Evolutionary conservation across 192 early-diverging fungal genomes (phyloP).

Genomic region (Obelidium mucronatum): DNA sequence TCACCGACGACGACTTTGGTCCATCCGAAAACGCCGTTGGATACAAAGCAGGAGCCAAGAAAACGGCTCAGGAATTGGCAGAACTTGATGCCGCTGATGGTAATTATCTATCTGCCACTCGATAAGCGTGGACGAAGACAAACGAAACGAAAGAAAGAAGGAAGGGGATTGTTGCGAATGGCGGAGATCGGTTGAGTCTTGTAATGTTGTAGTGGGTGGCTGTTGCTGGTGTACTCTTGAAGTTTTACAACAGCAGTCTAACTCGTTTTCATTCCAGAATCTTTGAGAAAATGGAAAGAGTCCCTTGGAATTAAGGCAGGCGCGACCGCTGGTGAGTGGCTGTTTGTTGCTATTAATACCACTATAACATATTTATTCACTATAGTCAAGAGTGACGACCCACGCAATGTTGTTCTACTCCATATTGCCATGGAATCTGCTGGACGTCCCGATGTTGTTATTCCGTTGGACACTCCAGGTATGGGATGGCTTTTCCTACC

Average conservation of each 20-base stretch:
- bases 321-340: constrained; percentile 43
- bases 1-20: constrained; percentile 68
- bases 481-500: constrained; percentile 27
- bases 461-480: constrained; percentile 81
- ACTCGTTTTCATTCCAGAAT: constrained; percentile 63
- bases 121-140: no score
- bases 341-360: no score
- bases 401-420: constrained; percentile 78
- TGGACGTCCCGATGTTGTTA: constrained; percentile 76
- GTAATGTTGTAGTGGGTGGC: no score
- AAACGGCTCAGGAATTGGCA: constrained; percentile 84
- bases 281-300: constrained; percentile 96
- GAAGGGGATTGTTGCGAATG: background rate
- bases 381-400: constrained; percentile 56
- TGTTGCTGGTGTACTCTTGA: no score
- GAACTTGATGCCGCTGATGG: constrained; percentile 86
- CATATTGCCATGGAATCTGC: constrained; percentile 75
- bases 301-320: constrained; percentile 82
- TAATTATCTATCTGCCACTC: constrained; percentile 19
- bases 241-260: no score
- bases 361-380: no score
- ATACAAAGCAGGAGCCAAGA: constrained; percentile 94
- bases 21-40: constrained; percentile 76
- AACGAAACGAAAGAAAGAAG: background rate
- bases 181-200: background rate